A percentile compares a stretch with the other conserved stretches of the same genome.
Evolutionary conservation across 1,139 yeast species (phyloP).

Genomic region (Williopsis jadinii): DNA sequence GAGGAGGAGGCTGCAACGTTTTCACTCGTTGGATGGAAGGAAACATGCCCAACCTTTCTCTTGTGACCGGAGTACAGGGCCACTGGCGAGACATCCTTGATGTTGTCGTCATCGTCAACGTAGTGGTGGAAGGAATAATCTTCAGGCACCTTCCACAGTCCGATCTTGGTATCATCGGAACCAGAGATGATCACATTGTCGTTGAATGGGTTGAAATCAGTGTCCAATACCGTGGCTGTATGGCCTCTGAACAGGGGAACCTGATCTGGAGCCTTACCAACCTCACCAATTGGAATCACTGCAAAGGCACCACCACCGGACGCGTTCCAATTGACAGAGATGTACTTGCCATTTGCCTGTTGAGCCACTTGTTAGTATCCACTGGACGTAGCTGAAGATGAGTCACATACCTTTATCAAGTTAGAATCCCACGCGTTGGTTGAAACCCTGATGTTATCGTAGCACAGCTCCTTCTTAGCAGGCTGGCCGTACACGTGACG

Average conservation of each 20-base stretch:
- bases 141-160: conserved; percentile 81
- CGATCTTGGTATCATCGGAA: conserved; percentile 87
- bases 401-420: conserved; percentile 44
- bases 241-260: conserved; percentile 94
- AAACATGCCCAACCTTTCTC: conserved; percentile 90
- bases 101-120: conserved; percentile 53
- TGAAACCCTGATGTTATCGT: conserved; percentile 79
- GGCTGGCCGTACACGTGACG: conserved; percentile 96
- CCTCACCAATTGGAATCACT: conserved; percentile 75
- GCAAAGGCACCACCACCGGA: conserved; percentile 98
- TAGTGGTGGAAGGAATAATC: conserved; percentile 64
- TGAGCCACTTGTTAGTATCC: conserved; percentile 3
- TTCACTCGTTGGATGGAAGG: conserved; percentile 83
- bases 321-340: conserved; percentile 88
- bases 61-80: conserved; percentile 77
- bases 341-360: conserved; percentile 68
- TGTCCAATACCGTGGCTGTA: conserved; percentile 89
- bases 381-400: background rate
- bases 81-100: conserved; percentile 64
- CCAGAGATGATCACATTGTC: conserved; percentile 70
- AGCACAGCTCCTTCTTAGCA: conserved; percentile 78
- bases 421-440: conserved; percentile 97
- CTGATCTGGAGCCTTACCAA: conserved; percentile 91
- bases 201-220: conserved; percentile 87
- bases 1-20: conserved; percentile 86